Conservation (phyloP, 768 basidiomycete genomes). For the Calocera cornea region DNA sequence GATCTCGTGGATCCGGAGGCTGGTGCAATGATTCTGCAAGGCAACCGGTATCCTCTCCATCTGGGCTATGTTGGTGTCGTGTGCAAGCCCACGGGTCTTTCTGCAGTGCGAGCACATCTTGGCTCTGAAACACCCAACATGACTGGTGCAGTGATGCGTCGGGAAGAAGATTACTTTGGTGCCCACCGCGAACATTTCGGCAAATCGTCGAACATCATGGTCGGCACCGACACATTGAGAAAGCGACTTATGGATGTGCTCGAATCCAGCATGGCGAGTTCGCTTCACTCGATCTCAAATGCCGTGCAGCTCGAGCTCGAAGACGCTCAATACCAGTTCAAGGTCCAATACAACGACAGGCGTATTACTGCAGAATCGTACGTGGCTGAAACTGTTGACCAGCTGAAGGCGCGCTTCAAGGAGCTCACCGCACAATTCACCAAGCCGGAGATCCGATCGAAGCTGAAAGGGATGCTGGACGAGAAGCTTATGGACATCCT, state of each 20-base stretch:
- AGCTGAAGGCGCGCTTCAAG: slow-evolving; percentile 79
- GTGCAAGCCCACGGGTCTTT: slow-evolving; percentile 58
- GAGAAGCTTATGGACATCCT: slow-evolving; percentile 95
- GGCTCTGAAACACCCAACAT: slow-evolving; percentile 31
- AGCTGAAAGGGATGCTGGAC: slow-evolving; percentile 85
- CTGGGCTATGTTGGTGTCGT: slow-evolving; percentile 96
- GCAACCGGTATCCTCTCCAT: slow-evolving; percentile 92
- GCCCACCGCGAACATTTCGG: slow-evolving; percentile 50
- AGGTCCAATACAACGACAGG: slow-evolving; percentile 95
- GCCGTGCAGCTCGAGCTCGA: slow-evolving; percentile 95
- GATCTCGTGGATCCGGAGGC: slow-evolving; percentile 80
- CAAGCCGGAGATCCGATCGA: slow-evolving; percentile 74
- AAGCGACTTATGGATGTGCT: slow-evolving; percentile 91
- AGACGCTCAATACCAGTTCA: slow-evolving; percentile 96
- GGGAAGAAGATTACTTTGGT: slow-evolving; percentile 57
- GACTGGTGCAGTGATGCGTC: slow-evolving; percentile 36
- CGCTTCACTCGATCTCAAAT: slow-evolving; percentile 90
- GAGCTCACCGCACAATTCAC: slow-evolving; percentile 73
- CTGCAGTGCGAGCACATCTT: slow-evolving; percentile 31
- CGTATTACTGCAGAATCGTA: slow-evolving; percentile 91
- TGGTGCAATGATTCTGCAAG: slow-evolving; percentile 66
- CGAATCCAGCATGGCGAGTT: slow-evolving; percentile 94
- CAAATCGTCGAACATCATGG: slow-evolving; percentile 54
- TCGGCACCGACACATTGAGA: slow-evolving; percentile 82
- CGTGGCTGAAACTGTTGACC: slow-evolving; percentile 92